These are phyloP conservation scores for Selaginella moellendorffii DNA, from an alignment of 75 land plant genomes.

Conservation along the genomic window DNA sequence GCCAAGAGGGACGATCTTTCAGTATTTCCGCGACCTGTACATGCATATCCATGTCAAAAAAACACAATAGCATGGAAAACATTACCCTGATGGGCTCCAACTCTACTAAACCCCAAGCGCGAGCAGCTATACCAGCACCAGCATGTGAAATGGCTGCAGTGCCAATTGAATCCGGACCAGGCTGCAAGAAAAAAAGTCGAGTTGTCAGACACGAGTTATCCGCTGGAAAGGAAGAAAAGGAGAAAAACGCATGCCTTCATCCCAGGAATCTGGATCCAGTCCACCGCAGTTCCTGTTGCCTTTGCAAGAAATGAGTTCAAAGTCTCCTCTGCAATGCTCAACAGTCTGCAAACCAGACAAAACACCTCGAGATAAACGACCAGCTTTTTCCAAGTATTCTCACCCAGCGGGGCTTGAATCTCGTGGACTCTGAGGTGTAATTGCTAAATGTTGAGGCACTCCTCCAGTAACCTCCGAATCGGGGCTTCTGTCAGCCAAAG, in stretches of 20 bases:
- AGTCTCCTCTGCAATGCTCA: constrained; percentile 36
- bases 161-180: constrained; percentile 45
- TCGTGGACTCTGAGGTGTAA: not conserved
- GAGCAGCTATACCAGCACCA: constrained; percentile 29
- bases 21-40: constrained; percentile 31
- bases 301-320: constrained; percentile 31
- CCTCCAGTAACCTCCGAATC: constrained; percentile 9
- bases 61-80: not conserved
- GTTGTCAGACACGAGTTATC: no score
- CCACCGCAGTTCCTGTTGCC: constrained; percentile 46
- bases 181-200: constrained; percentile 24
- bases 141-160: constrained; percentile 25
- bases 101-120: constrained; percentile 34
- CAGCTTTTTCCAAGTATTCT: not conserved
- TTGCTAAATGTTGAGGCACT: constrained; percentile 5
- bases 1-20: constrained; percentile 36
- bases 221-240: no score
- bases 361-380: not conserved
- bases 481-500: constrained; percentile 5
- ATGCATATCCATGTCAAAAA: not conserved
- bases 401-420: constrained; percentile 10
- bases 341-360: constrained; percentile 17
- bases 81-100: constrained; percentile 25
- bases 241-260: constrained; percentile 31
- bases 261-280: constrained; percentile 49